phyloP scores from a whole-genome alignment of 2,329 filamentous ascomycete species.

The Colletotrichum neosansevieriae region DNA sequence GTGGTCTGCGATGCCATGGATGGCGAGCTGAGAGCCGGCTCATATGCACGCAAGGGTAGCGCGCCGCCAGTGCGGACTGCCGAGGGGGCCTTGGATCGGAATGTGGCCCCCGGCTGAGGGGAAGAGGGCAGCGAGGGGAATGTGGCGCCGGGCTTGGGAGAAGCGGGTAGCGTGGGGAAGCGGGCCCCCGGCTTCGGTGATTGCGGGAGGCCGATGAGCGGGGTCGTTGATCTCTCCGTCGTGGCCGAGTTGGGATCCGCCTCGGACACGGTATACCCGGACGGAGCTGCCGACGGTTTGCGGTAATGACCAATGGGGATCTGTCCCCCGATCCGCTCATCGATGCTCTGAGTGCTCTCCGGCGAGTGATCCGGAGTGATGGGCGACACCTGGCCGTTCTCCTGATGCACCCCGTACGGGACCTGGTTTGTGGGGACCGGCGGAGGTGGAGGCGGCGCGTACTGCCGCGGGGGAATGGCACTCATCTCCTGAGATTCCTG shows the following conservation, averaged over 20 bases:
- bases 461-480: conserved; percentile 68
- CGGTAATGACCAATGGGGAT: conserved; percentile 51
- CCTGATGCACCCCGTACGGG: conserved; percentile 50
- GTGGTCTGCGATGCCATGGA: conserved; percentile 60
- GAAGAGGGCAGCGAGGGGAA: conserved; percentile 56
- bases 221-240: conserved; percentile 63
- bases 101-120: conserved; percentile 62
- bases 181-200: conserved; percentile 56
- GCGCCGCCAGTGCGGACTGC: conserved; percentile 68
- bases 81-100: conserved; percentile 63
- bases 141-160: conserved; percentile 63
- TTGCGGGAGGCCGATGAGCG: conserved; percentile 63
- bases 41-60: conserved; percentile 72
- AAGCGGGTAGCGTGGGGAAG: conserved; percentile 57
- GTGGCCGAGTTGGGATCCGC: conserved; percentile 64
- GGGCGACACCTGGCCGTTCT: conserved; percentile 54
- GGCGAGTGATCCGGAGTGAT: conserved; percentile 62
- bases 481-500: conserved; percentile 68
- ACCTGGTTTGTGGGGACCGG: conserved; percentile 64
- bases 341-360: conserved; percentile 64
- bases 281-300: conserved; percentile 50
- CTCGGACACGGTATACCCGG: conserved; percentile 49
- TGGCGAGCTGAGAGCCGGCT: conserved; percentile 66
- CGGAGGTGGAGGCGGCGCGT: conserved; percentile 68
- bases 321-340: conserved; percentile 64